Base-by-base conservation (phyloP, 805 yeast genomes). In the Kuraishia molischiana region DNA sequence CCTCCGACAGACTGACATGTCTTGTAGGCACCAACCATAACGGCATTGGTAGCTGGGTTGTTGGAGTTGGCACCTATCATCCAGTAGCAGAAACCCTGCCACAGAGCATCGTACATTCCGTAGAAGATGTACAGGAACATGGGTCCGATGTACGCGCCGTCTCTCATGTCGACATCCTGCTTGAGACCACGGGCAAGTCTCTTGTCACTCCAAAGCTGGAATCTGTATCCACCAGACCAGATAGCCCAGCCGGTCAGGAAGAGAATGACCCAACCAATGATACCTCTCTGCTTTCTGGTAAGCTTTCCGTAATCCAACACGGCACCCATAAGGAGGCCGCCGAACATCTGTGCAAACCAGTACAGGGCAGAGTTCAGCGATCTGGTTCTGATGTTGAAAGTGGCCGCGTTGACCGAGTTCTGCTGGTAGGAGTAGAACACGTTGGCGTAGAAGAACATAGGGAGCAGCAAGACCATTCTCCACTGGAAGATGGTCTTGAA, bases 381-480 rank as follows among this genome's bases (percentile, higher is more conserved):
- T 46, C 83, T 65, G 17, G 83, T 72, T 53, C 81, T 65, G 41
- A 75, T 54, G 47, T 69, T 74, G 57, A 77, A 77, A 35, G 69
- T 59, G 17, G 69, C 72, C 30, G 69, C 71, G 50, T 76, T 76
- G 54, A 68, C 62, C 41, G 70, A 74, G 52, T 74, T 74, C 49
- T 72, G 75, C 56, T 77, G 80, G 54, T 77, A 77, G 34, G 81
- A 72, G 62, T 74, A 74, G 60, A 74, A 77, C 77, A 77, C 77
- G 61, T 77, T 77, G 28, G 82, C 72, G 21, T 78, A 66, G 45
- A 72, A 69, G 52, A 76, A 77, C 72, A 74, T 66, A 32, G 83
- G 83, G 64, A 77, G 69, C 52, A 74, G 48, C 19, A 69, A 52
- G 35, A 67, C 49, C 13, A 32, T 18, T 20, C 35, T 32, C 24